Evolutionary conservation across 1,284 basidiomycete genomes (phyloP), one percentile per base, ranked within the genome.

Genomic region (Trichosporon faecale): DNA sequence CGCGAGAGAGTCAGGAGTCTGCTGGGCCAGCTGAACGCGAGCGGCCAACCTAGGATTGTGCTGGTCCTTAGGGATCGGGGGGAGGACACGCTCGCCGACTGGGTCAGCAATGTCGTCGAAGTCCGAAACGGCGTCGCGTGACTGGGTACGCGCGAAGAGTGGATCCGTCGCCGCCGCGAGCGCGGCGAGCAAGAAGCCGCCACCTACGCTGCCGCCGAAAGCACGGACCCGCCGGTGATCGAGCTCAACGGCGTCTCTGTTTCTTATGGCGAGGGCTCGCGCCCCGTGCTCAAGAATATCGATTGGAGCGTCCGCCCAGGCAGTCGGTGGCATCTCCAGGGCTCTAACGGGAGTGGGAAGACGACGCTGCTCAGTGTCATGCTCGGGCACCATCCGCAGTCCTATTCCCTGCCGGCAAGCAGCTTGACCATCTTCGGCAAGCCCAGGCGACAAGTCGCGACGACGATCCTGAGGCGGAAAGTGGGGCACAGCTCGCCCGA

Each of bases 301-400:
- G 86, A 87, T 71, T 97, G 94, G 95, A 87, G 88, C 37, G 90
- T 97, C 71, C 85, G 85, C 3, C 87, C 88, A 73, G 93, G 93
- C 35, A 90, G 94, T 60, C 86, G 90, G 60, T 96, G 93, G 92
- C 91, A 95, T 76, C 88, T 98, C 9, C 88, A 90, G 77, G 94
- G 95, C 11, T 84, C 89, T 21, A 98, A 97, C 79, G 95, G 91
- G 78, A 65, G 85, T 76, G 96, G 96, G 1, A 99, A 99, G 85
- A 96, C 95, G 0, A 98, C 96, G 0, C 88, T 98, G 0, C 86
- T 98, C n/a, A 91, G 95, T 3, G 83, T 98, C 37, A 85, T 99
- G 46, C 93, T 94, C 0, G 96, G 96, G 27, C 94, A 96, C 77
- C 96, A 98, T 81, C 95, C 96, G 0, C 93, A 93, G 73, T 96